phyloP scores from a whole-genome alignment of 1,284 basidiomycete genomes.

The Fistulinella cinereoalba region DNA sequence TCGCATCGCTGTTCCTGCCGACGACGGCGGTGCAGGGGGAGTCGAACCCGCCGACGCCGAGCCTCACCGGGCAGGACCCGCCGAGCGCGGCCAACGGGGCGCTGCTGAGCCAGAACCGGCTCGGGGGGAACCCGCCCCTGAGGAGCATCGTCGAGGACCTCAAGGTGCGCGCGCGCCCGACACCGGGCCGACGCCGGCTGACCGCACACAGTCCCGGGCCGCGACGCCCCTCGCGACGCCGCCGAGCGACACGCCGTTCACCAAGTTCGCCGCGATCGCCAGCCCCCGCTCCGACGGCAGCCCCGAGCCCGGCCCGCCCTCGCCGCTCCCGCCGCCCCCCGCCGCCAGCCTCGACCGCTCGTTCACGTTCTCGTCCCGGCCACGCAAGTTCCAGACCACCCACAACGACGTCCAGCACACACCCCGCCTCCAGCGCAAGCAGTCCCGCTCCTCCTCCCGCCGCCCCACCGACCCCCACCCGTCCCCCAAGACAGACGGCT shows the following conservation, averaged over 20 bases:
- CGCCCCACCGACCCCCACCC: conserved; percentile 24
- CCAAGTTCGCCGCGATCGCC: conserved; percentile 35
- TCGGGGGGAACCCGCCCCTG: conserved; percentile 36
- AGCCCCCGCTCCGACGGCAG: conserved; percentile 19
- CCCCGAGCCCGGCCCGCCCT: conserved; percentile 12
- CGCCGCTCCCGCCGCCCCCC: conserved; percentile 28
- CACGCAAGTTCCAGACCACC: conserved; percentile 41
- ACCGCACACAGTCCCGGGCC: conserved; percentile 38
- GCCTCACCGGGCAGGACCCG: conserved; percentile 17
- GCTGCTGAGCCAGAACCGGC: conserved; percentile 20
- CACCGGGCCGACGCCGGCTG: not conserved
- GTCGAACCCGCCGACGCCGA: conserved; percentile 48
- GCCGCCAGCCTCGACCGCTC: conserved; percentile 22
- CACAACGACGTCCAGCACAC: conserved; percentile 35
- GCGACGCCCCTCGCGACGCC: conserved; percentile 41
- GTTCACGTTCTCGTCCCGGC: conserved; percentile 19
- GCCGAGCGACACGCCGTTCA: conserved; percentile 39
- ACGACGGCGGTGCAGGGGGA: conserved; percentile 62
- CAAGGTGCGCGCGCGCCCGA: conserved; percentile 42
- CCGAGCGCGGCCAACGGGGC: conserved; percentile 1
- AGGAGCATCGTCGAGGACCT: conserved; percentile 71
- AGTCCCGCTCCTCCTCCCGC: conserved; percentile 52
- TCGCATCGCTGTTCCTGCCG: conserved; percentile 78
- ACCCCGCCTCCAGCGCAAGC: conserved; percentile 41
- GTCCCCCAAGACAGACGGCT: conserved; percentile 11